Percentiles rank a stretch among this genome's conserved stretches.
phyloP scores from a whole-genome alignment of 2,329 filamentous ascomycete genomes.

The Penicillium sp. region DNA sequence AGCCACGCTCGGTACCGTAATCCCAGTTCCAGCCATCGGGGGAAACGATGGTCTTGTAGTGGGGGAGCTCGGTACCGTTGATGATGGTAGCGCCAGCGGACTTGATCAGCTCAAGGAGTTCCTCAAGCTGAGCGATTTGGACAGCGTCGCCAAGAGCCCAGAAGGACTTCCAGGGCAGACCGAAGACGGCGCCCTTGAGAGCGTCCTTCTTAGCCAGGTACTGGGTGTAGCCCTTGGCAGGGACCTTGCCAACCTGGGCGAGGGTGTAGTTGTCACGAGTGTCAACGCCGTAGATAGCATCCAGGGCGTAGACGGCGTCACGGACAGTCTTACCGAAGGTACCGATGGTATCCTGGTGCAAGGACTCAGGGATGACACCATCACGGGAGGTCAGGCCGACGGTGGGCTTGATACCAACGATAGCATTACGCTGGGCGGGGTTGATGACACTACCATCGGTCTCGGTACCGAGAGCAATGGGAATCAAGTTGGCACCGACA shows the following conservation, averaged over 20 bases:
- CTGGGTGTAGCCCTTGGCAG: conserved; percentile 57
- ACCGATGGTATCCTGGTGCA: conserved; percentile 70
- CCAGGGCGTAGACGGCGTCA: conserved; percentile 67
- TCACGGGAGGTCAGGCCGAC: conserved; percentile 69
- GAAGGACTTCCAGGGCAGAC: conserved; percentile 71
- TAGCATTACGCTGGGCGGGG: conserved; percentile 66
- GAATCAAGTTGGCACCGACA: conserved; percentile 63
- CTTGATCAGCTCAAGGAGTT: conserved; percentile 56
- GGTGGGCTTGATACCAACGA: conserved; percentile 76
- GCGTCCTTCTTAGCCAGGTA: conserved; percentile 56
- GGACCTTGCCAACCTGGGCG: conserved; percentile 57
- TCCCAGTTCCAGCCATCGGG: conserved; percentile 75
- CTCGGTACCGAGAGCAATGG: conserved; percentile 71
- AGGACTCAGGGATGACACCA: conserved; percentile 65
- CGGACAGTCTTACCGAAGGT: conserved; percentile 66
- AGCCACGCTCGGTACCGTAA: conserved; percentile 62
- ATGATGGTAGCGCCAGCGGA: conserved; percentile 66
- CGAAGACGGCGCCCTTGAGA: conserved; percentile 65
- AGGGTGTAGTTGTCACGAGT: conserved; percentile 65
- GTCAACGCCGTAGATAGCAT: conserved; percentile 69
- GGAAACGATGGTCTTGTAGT: conserved; percentile 62
- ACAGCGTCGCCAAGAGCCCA: conserved; percentile 63
- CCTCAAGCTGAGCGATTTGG: conserved; percentile 57
- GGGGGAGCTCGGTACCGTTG: conserved; percentile 68
- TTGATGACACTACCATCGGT: conserved; percentile 73